These are phyloP conservation scores for Francoa sonchifolia DNA, from an alignment of 441 rosid genomes.

Conservation along the genomic window DNA sequence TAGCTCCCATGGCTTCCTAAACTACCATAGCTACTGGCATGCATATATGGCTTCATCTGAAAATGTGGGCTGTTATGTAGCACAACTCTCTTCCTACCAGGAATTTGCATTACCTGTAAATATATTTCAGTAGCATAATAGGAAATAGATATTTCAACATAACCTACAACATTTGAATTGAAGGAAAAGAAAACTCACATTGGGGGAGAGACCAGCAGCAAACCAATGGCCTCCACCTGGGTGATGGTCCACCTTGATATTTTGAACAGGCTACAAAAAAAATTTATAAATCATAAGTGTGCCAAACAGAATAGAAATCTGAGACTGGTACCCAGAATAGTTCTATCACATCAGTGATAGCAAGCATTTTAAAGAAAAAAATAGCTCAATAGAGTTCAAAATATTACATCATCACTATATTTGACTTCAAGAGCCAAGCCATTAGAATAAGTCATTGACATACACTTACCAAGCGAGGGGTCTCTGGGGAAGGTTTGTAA, in stretches of 20 bases:
- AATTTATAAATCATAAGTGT: no score
- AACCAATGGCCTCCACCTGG: conserved; percentile 99
- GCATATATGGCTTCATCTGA: conserved; percentile 56
- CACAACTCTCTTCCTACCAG: conserved; percentile 55
- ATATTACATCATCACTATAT: neutral
- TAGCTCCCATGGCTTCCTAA: conserved; percentile 94
- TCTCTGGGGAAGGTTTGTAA: conserved; percentile 71
- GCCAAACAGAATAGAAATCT: no score
- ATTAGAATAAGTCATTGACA: conserved; percentile 2
- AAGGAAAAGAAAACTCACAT: conserved; percentile 57
- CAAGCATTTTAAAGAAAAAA: neutral
- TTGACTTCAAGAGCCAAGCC: conserved; percentile 2
- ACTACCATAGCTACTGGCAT: conserved; percentile 88
- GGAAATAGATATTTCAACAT: no score
- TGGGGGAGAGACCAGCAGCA: conserved; percentile 99
- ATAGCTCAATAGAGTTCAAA: conserved; percentile 6
- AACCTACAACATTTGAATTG: conserved; percentile 12
- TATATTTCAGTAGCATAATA: conserved; percentile 13
- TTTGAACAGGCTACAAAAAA: conserved; percentile 56
- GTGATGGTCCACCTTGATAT: conserved; percentile 87
- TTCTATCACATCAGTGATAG: no score
- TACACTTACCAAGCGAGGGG: conserved; percentile 72
- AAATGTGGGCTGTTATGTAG: conserved; percentile 77
- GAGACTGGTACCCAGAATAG: no score
- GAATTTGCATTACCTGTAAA: conserved; percentile 39